Conservation (phyloP, 345 rosid genomes). For the Erysimum cheiranthoides region DNA sequence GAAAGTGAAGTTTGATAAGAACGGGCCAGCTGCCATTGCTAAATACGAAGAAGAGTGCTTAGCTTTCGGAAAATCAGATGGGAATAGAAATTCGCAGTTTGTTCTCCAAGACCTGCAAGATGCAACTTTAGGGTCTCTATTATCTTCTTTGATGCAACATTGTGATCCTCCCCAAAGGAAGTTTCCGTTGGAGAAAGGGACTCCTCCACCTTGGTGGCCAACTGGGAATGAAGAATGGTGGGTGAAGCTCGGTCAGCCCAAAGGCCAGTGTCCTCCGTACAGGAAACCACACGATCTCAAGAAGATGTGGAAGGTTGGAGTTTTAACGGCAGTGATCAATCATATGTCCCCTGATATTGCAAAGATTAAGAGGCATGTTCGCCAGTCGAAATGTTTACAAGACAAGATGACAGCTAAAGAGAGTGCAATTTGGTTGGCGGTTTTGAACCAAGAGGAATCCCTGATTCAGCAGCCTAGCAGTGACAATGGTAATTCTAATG, state of each 20-base stretch:
- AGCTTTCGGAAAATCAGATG: constrained; percentile 67
- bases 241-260: constrained; percentile 67
- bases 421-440: constrained; percentile 97
- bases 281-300: constrained; percentile 97
- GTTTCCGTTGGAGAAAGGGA: constrained; percentile 87
- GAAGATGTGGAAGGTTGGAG: constrained; percentile 99
- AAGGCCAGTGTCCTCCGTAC: constrained; percentile 82
- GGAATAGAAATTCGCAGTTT: constrained; percentile 65
- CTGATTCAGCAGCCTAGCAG: constrained; percentile 78
- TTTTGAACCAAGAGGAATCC: constrained; percentile 85
- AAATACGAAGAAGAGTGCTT: constrained; percentile 88
- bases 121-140: constrained; percentile 94
- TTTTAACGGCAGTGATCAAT: constrained; percentile 91
- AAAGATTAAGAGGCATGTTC: constrained; percentile 90
- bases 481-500: constrained; percentile 82
- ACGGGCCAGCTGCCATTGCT: constrained; percentile 94
- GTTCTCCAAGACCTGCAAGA: constrained; percentile 92
- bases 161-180: constrained; percentile 98
- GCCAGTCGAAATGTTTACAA: constrained; percentile 96
- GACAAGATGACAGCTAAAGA: constrained; percentile 99
- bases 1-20: constrained; percentile 97
- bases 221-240: constrained; percentile 95
- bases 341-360: constrained; percentile 98
- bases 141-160: constrained; percentile 98
- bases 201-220: constrained; percentile 99